These are phyloP conservation scores for Stephania yunnanensis DNA, from an alignment of 164 flowering plant genomes.

Conservation along the genomic window DNA sequence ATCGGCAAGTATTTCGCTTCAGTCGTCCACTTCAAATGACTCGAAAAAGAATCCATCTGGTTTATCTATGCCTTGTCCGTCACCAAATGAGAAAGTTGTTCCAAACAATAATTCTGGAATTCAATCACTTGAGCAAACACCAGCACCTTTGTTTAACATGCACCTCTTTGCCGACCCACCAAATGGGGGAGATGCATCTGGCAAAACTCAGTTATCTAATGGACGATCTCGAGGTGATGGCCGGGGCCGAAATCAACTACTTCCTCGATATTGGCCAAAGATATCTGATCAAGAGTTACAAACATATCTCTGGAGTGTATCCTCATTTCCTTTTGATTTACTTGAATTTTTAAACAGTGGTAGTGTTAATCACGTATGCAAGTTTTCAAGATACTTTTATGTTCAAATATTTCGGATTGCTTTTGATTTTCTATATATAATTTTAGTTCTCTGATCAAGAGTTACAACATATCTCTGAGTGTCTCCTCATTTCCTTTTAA, in stretches of 20 bases:
- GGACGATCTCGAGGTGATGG: slow-evolving; percentile 57
- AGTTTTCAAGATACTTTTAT: background rate
- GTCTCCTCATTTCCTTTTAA: too few species aligned
- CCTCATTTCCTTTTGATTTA: slow-evolving; percentile 26
- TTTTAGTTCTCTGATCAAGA: background rate
- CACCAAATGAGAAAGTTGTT: slow-evolving; percentile 37
- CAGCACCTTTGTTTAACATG: slow-evolving; percentile 30
- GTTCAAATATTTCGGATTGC: slow-evolving; percentile 2
- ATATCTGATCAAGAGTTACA: slow-evolving; percentile 69
- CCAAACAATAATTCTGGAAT: slow-evolving; percentile 29
- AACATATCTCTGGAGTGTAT: slow-evolving; percentile 80
- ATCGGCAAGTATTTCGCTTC: slow-evolving; percentile 27
- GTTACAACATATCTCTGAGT: too few species aligned
- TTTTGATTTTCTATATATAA: background rate
- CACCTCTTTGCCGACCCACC: slow-evolving; percentile 28
- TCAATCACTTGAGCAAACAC: slow-evolving; percentile 31
- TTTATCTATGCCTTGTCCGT: slow-evolving; percentile 28
- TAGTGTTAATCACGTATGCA: too few species aligned
- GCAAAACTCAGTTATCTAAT: slow-evolving; percentile 36
- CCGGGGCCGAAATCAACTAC: slow-evolving; percentile 51
- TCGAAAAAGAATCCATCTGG: slow-evolving; percentile 24
- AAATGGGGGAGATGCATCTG: slow-evolving; percentile 41
- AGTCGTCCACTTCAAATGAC: slow-evolving; percentile 34
- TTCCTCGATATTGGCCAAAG: slow-evolving; percentile 73
- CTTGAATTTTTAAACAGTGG: background rate